These are phyloP conservation scores for Silene conica DNA, from an alignment of 148 eudicot genomes.

Conservation along the genomic window DNA sequence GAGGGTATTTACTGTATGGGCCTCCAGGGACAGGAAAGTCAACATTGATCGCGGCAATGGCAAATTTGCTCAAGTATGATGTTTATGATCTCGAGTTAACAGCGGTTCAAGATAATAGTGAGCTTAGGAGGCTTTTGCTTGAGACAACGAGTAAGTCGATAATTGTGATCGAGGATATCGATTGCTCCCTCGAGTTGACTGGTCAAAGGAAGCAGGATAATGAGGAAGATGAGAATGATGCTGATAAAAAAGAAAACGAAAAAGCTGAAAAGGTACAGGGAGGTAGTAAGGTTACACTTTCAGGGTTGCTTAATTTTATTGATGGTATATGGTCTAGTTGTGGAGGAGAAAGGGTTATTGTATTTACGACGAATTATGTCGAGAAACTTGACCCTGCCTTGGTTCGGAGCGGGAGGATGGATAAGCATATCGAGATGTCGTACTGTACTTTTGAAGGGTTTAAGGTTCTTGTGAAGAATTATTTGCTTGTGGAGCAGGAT, in stretches of 20 bases:
- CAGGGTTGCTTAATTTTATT: constrained; percentile 40
- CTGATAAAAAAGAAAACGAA: constrained; percentile 11
- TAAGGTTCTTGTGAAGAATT: constrained; percentile 48
- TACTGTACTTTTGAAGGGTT: constrained; percentile 52
- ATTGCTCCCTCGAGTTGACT: constrained; percentile 47
- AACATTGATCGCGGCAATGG: constrained; percentile 59
- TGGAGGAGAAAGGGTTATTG: constrained; percentile 52
- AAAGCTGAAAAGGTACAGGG: constrained; percentile 16
- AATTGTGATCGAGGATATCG: constrained; percentile 54
- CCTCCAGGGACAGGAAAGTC: constrained; percentile 60
- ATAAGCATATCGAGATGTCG: constrained; percentile 51
- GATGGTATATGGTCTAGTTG: constrained; percentile 45
- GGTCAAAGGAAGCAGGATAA: constrained; percentile 35
- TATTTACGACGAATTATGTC: constrained; percentile 53
- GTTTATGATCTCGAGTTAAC: constrained; percentile 29
- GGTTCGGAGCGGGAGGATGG: constrained; percentile 57
- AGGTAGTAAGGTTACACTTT: constrained; percentile 31
- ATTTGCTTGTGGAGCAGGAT: constrained; percentile 35
- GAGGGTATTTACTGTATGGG: constrained; percentile 46
- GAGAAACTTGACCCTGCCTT: constrained; percentile 64
- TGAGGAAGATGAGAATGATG: constrained; percentile 5
- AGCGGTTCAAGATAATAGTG: constrained; percentile 46
- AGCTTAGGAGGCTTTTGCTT: constrained; percentile 41
- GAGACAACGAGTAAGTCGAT: constrained; percentile 48
- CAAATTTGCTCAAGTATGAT: constrained; percentile 40